Percentiles rank a stretch among this genome's conserved stretches.
Conservation (phyloP, 2,329 filamentous ascomycete genomes). For the Sodiomyces alkalinus region DNA sequence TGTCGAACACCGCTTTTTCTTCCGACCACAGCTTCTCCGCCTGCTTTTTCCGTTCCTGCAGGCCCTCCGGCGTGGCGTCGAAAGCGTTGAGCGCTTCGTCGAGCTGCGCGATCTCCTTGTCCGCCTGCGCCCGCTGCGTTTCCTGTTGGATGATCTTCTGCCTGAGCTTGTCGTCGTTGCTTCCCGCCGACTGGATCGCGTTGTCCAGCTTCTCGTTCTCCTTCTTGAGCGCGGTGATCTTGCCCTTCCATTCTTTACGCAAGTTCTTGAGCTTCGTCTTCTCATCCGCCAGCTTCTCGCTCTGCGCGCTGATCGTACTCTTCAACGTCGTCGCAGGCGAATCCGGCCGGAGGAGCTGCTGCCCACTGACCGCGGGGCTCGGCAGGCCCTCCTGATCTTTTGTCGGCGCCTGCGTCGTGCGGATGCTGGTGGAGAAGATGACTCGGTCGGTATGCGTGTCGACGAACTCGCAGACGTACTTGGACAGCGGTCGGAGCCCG, state of each 20-base stretch:
- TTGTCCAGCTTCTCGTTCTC: slow-evolving; percentile 57
- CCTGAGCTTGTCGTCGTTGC: slow-evolving; percentile 59
- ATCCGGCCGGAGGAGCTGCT: slow-evolving; percentile 53
- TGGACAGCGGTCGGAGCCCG: slow-evolving; percentile 53
- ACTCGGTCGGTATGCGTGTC: slow-evolving; percentile 49
- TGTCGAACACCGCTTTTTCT: slow-evolving; percentile 46
- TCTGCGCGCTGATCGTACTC: slow-evolving; percentile 59
- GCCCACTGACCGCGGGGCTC: slow-evolving; percentile 22
- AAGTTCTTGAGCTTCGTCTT: slow-evolving; percentile 52
- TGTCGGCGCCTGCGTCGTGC: slow-evolving; percentile 41
- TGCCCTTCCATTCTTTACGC: slow-evolving; percentile 61
- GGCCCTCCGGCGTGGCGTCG: slow-evolving; percentile 47
- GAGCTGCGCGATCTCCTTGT: slow-evolving; percentile 39
- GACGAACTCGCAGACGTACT: slow-evolving; percentile 67
- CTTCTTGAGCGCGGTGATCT: slow-evolving; percentile 50
- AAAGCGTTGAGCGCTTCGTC: slow-evolving; percentile 46
- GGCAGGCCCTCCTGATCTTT: slow-evolving; percentile 21
- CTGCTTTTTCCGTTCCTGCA: slow-evolving; percentile 39
- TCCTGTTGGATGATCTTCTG: slow-evolving; percentile 64
- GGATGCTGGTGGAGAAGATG: slow-evolving; percentile 57
- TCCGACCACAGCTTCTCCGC: slow-evolving; percentile 35
- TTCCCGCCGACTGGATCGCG: slow-evolving; percentile 52
- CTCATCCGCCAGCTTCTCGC: slow-evolving; percentile 55
- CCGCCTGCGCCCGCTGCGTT: slow-evolving; percentile 54
- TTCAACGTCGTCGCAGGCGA: slow-evolving; percentile 64